A percentile compares a stretch with the other conserved stretches of the same genome.
Evolutionary conservation across 768 basidiomycete genomes (phyloP).

Genomic region (Agaricus subrufescens): DNA sequence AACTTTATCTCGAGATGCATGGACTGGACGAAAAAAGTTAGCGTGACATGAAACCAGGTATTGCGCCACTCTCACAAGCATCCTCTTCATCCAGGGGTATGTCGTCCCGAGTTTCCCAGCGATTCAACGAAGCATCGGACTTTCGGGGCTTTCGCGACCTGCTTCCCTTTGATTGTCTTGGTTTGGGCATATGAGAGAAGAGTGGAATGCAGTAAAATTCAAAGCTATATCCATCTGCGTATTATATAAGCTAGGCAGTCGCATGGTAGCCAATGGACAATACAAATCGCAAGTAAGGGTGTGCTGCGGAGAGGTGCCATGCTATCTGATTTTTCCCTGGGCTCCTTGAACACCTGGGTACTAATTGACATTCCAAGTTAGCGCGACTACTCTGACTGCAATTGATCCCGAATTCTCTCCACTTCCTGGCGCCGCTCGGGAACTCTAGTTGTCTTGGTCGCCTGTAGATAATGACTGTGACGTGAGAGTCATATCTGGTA

Average conservation of each 20-base stretch:
- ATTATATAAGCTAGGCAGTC: slow-evolving; percentile 1
- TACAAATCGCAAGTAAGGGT: too few species aligned
- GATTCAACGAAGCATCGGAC: slow-evolving; percentile 48
- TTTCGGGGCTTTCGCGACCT: slow-evolving; percentile 48
- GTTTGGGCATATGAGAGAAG: slow-evolving; percentile 38
- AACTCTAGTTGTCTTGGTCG: too few species aligned
- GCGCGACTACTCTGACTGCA: too few species aligned
- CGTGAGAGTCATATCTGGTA: too few species aligned
- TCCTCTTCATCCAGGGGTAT: slow-evolving; percentile 78
- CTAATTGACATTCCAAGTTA: too few species aligned
- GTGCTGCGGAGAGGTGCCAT: too few species aligned
- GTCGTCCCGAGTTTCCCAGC: slow-evolving; percentile 66
- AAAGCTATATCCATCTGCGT: background rate
- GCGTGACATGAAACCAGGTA: background rate
- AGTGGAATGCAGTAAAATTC: background rate
- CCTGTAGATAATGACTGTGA: too few species aligned
- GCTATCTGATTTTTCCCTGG: too few species aligned
- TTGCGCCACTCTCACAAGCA: slow-evolving; percentile 48
- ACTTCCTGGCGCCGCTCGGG: too few species aligned
- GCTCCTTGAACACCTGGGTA: too few species aligned
- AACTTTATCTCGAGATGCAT: slow-evolving; percentile 70
- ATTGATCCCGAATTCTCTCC: too few species aligned
- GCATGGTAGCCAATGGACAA: too few species aligned
- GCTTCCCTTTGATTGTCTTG: slow-evolving; percentile 26
- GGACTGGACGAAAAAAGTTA: slow-evolving; percentile 42